Evolutionary conservation across 331 rosid species (phyloP), one percentile per base, ranked within the genome.

Genomic region (Spiraea crenata): DNA sequence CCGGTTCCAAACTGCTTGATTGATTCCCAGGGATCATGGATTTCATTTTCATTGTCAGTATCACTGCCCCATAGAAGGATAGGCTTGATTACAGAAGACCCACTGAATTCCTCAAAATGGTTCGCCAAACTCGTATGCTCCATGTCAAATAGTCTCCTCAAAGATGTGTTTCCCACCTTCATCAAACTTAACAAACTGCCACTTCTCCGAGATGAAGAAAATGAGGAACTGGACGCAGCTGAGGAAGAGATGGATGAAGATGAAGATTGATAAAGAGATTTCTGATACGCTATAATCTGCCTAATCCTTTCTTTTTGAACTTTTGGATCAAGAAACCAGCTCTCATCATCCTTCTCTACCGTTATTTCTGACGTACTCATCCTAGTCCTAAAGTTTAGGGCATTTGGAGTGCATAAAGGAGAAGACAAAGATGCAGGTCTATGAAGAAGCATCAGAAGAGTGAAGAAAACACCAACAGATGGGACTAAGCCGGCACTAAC

Each of bases 61-160:
- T 88, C 96, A 77, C 90, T 86, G 37, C 82, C 89, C 96, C 93
- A 88, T 69, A 92, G 74, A 72, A 85, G 78, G 50, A 88, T 88
- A 73, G 93, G 75, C 80, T 85, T 92, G 50, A 82, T 77, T 12
- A 82, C 48, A 12, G 96, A 89, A 7, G 96, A 90, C 5, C 92
- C 96, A 63, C 96, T 85, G 62, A 83, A 90, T 72, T 19, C 60
- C 31, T 81, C 81, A 65, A 90, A 88, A 81, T 86, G 82, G 57
- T 74, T 76, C 0, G 83, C 87, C 73, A 85, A 87, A 90, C 86
- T 90, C 31, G 90, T 85, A 67, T 90, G 97, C 82, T 93, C 89
- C 97, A 90, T 85, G 8, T 87, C 97, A 80, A 88, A 93, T 61
- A 90, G 81, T 80, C 96, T 93, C 75, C 92, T 81, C 67, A 93